Conservation (phyloP, 257 asterid genomes). For the Gentiana straminea region DNA sequence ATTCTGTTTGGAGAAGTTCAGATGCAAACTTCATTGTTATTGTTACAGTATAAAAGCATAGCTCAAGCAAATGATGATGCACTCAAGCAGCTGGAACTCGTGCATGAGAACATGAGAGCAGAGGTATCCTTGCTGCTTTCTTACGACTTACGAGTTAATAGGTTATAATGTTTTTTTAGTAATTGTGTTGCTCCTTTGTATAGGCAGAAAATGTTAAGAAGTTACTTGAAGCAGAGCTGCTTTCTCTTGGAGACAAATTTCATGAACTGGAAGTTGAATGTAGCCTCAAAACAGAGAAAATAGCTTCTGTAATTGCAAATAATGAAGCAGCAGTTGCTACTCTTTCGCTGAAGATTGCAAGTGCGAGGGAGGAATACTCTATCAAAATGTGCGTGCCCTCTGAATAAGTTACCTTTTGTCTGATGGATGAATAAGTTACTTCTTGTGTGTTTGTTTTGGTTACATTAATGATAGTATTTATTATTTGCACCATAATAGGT, state of each 20-base stretch:
- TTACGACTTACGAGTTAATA: slow-evolving; percentile 1
- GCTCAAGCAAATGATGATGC: slow-evolving; percentile 86
- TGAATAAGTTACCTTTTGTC: no score
- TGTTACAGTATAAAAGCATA: slow-evolving; percentile 69
- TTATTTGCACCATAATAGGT: slow-evolving; percentile 27
- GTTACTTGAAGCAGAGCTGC: slow-evolving; percentile 56
- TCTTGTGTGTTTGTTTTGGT: neutral
- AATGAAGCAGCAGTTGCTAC: slow-evolving; percentile 73
- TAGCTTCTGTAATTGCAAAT: slow-evolving; percentile 49
- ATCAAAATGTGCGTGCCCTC: slow-evolving; percentile 42
- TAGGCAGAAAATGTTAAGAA: slow-evolving; percentile 57
- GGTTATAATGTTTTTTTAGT: slow-evolving; percentile 8
- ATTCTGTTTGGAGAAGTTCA: neutral
- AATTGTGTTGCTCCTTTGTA: slow-evolving; percentile 1
- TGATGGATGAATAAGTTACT: neutral
- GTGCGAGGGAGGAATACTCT: slow-evolving; percentile 53
- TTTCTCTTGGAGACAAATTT: slow-evolving; percentile 37
- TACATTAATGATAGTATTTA: neutral
- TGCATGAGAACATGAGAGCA: slow-evolving; percentile 43
- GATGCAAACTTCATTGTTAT: slow-evolving; percentile 19
- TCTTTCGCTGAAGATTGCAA: slow-evolving; percentile 51
- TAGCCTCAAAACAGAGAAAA: slow-evolving; percentile 51
- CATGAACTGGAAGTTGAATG: slow-evolving; percentile 55
- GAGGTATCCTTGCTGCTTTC: slow-evolving; percentile 36
- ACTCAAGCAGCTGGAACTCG: slow-evolving; percentile 55